Base-by-base conservation (phyloP, 1,284 basidiomycete species). In the Athelia sp. region DNA sequence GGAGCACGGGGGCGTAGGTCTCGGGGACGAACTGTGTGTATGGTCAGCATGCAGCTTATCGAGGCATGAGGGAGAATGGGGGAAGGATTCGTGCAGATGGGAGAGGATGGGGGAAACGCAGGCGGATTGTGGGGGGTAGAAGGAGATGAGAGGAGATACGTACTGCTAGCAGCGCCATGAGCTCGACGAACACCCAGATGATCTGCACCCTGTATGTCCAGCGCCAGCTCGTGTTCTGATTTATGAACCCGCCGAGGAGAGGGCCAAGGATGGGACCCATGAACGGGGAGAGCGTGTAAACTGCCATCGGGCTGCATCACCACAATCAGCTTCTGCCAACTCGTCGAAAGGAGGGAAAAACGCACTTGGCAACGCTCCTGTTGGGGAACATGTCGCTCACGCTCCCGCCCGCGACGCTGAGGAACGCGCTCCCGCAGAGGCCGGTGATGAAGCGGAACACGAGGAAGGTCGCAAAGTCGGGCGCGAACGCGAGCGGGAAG, bases 351-450 rank as follows among this genome's bases (percentile, higher is more conserved):
- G 14, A 23, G 44, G 21, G n/a, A 43, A 34, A 35, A 3, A 72
- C 83, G 54, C 59, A 89, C 81, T 73, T 83, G 45, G 79, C 84
- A 10, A 92, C 82, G 15, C 76, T 70, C 0, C 65, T 59, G 54
- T 87, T 81, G 0, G 69, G 63, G 58, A 90, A 93, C 50, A 91
- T 62, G 62, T 93, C 91, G 18, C 82, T 82, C 17, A 93, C 79
- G 45, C 81, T 84, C 2, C 90, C 90, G 0, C 91, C 91, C 0
- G 86, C 83, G 1, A 93, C 90, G 50, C 80, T 84, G 21, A 93
- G 67, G 64, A 93, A 93, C 0, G 88, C 83, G 0, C 84, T 72
- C 1, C 89, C 79, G 50, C 74, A 80, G 48, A 87, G 77, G 0
- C 90, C 90, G 26, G 66, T 67, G 23, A 76, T 54, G 52, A 74